Evolutionary conservation across 352 stramenopile species (phyloP), one percentile per base, ranked within the genome.

Genomic region (Globisporangium nagaii): DNA sequence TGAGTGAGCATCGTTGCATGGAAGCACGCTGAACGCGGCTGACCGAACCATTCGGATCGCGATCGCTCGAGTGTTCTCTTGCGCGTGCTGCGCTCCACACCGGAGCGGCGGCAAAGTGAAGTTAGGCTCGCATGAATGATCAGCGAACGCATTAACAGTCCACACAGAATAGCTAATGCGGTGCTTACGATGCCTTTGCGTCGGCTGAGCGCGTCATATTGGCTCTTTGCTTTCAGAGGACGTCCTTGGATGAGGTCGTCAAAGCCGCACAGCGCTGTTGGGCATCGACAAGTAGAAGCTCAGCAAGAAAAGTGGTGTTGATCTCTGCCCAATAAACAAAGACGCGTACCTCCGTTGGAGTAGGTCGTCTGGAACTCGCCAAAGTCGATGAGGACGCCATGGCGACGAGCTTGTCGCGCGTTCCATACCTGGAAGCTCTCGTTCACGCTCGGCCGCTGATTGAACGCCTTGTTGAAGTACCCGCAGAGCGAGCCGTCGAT

Each of bases 401-500:
- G 65, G 19, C 49, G 51, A 35, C 68, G 71, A n/a, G 62, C 62
- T 34, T 82, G 76, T 8, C 63, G 63, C 2, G 60, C 65, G 20
- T 88, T 86, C 75, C 75, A 86, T 22, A 32, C 56, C 2, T 68
- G 56, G 50, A 84, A 88, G 24, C 50, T 63, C 27, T 85, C 70
- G 5, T 46, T 28, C 17, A 13, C 25, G 42, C 70, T 72, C 15
- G 46, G 36, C 1, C 79, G 72, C 41, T 86, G 70, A 9, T 58
- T 67, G 57, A 88, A 90, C 2, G 55, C 34, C 44, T 86, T 83
- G 63, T 80, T 90, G 27, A 79, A 68, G 53, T 88, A 88, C 6
- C 79, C 79, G 40, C 79, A 90, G 9, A 90, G 54, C 17, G 76
- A 88, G 2, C 76, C 79, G 58, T 90, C 72, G 31, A 90, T 56